Conservation (phyloP, 106 monocot genomes). For the Phalaenopsis equestris region DNA sequence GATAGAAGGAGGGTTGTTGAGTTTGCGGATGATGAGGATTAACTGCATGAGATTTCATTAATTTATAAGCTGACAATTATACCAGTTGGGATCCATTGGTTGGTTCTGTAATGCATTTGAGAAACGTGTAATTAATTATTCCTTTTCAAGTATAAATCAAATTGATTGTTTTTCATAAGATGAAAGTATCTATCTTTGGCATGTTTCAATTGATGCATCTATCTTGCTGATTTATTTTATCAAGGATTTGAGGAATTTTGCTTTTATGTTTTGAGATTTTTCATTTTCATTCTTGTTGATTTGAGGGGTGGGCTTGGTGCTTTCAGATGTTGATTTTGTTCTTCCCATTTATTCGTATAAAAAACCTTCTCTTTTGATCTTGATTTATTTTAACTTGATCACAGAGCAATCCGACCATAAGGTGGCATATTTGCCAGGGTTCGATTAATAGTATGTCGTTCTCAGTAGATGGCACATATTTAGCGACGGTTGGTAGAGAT, state of each 20-base stretch:
- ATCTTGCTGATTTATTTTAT: neutral
- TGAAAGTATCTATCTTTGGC: neutral
- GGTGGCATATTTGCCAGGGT: constrained; percentile 98
- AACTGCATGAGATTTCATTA: neutral
- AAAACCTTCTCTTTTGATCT: neutral
- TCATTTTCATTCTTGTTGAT: neutral
- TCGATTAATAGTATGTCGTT: constrained; percentile 89
- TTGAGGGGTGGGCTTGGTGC: neutral
- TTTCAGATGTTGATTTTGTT: neutral
- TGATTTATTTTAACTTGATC: constrained; percentile 8
- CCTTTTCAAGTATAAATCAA: neutral
- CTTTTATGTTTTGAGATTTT: neutral
- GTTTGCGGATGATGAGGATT: neutral
- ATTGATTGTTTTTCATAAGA: neutral
- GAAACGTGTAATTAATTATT: neutral
- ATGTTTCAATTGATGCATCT: neutral
- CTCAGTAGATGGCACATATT: constrained; percentile 69
- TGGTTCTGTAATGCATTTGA: neutral
- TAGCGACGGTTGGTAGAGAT: constrained; percentile 90
- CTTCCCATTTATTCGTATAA: neutral
- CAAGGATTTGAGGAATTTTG: neutral
- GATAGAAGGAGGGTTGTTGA: neutral
- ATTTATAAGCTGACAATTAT: neutral
- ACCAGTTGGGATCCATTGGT: neutral
- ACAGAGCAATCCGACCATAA: constrained; percentile 85